These are phyloP conservation scores for Alternaria sp. DNA, from an alignment of 2,329 filamentous ascomycete species.

Conservation along the genomic window DNA sequence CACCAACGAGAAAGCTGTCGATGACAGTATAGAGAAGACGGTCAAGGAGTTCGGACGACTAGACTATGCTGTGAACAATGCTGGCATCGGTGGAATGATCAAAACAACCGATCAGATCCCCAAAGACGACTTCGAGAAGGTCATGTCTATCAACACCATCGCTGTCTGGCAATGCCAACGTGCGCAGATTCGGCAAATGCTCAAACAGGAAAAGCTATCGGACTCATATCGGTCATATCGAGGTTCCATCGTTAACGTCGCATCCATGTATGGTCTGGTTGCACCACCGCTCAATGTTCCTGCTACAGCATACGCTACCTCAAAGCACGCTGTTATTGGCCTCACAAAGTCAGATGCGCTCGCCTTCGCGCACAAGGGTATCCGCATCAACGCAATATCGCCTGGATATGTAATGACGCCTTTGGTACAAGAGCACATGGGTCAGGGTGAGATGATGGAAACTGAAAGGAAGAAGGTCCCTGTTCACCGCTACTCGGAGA, in stretches of 20 bases:
- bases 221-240: constrained; percentile 48
- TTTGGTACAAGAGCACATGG: constrained; percentile 37
- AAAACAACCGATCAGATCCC: constrained; percentile 55
- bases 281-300: constrained; percentile 44
- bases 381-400: constrained; percentile 68
- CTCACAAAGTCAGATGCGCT: constrained; percentile 63
- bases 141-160: constrained; percentile 62
- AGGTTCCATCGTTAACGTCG: constrained; percentile 62
- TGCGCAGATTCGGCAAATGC: constrained; percentile 60
- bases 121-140: constrained; percentile 57
- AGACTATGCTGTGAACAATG: constrained; percentile 64
- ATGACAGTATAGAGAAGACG: constrained; percentile 51
- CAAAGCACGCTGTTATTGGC: constrained; percentile 63
- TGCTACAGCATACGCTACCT: constrained; percentile 58
- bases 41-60: constrained; percentile 59
- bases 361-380: constrained; percentile 58
- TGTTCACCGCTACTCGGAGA: constrained; percentile 58
- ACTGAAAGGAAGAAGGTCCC: constrained; percentile 52
- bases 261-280: constrained; percentile 60
- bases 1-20: constrained; percentile 51
- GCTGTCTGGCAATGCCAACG: constrained; percentile 65
- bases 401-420: constrained; percentile 59
- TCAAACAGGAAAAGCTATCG: constrained; percentile 53
- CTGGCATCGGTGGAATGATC: constrained; percentile 57
- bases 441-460: constrained; percentile 37